Evolutionary conservation across 78 protist genomes (phyloP), one percentile per base, ranked within the genome.

Genomic region (Speleostelium caveatum): DNA sequence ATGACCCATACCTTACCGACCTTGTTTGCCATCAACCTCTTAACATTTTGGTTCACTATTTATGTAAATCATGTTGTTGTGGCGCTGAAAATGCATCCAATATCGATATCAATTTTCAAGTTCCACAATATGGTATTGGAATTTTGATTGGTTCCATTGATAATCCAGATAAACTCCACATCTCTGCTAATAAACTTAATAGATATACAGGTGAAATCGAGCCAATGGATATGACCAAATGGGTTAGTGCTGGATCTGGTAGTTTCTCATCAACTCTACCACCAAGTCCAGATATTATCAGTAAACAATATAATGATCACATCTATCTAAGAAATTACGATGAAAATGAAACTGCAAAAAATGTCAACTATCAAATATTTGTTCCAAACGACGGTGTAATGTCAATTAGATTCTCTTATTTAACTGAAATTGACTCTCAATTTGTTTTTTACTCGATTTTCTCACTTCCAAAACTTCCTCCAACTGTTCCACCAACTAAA

Each of bases 381-480:
- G 75, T 39, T 32, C 78, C 78, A 33, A n/a, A 4, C 6, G 39
- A 51, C 2, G 24, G 7, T n/a, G 63, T 72, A 7, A 36, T 42
- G 1, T 28, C 63, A 17, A 32, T 72, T 53, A 12, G 19, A n/a
- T 51, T 72, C 32, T 51, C 65, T 22, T 72, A 51, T 72, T 33
- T 45, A 45, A 32, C 78, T 30, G 17, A 28, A 30, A 10, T 63
- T 24, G 78, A 72, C 32, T 72, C 78, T 32, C 60, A 72, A 51
- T 72, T 51, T 58, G 78, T 72, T 3, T 72, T 72, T 51, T 72
- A 72, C 51, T 30, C 78, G 5, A 33, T 72, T 51, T 33, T 72
- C 19, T 36, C 45, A 33, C 39, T 33, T 53, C 41, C 60, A 30
- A 51, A 21, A 10, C 45, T 16, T 49, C 7, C 4, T 53, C 38